Evolutionary conservation across 495 filamentous ascomycete species (phyloP).

Genomic region (Tuber brumale): DNA sequence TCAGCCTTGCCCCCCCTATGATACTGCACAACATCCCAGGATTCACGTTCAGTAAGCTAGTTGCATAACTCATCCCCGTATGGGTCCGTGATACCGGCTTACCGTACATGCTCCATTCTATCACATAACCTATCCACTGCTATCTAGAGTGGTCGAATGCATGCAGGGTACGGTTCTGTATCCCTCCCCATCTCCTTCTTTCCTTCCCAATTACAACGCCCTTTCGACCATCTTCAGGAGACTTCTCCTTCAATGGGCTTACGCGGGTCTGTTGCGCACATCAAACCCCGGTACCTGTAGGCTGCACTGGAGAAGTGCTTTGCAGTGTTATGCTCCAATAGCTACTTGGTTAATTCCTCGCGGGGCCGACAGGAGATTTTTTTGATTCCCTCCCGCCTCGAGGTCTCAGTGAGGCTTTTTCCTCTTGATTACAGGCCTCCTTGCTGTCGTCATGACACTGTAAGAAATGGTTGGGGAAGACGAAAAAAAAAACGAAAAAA

Average conservation of each 20-base stretch:
- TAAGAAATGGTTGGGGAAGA: not conserved
- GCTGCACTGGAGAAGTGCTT: not conserved
- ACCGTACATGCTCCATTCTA: not conserved
- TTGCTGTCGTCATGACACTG: not conserved
- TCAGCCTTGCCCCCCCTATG: not conserved
- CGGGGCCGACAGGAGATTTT: not conserved
- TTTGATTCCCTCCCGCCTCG: not conserved
- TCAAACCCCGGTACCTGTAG: slow-evolving; percentile 1
- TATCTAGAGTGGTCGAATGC: not conserved
- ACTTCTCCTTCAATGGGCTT: not conserved
- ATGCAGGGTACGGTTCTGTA: not conserved
- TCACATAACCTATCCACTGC: not conserved
- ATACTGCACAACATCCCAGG: not conserved
- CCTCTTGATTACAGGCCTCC: not conserved
- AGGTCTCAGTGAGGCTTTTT: slow-evolving; percentile 4
- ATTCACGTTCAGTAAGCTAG: not conserved
- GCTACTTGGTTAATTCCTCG: not conserved
- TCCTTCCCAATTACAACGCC: not conserved
- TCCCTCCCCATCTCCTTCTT: not conserved
- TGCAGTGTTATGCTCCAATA: not conserved
- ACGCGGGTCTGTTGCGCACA: not conserved
- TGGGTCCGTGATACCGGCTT: not conserved
- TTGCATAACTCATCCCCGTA: not conserved
- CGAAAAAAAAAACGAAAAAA: not conserved
- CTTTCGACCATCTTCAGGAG: not conserved